These are phyloP conservation scores for Saitozyma sp. DNA, from an alignment of 768 basidiomycete species.

Conservation along the genomic window DNA sequence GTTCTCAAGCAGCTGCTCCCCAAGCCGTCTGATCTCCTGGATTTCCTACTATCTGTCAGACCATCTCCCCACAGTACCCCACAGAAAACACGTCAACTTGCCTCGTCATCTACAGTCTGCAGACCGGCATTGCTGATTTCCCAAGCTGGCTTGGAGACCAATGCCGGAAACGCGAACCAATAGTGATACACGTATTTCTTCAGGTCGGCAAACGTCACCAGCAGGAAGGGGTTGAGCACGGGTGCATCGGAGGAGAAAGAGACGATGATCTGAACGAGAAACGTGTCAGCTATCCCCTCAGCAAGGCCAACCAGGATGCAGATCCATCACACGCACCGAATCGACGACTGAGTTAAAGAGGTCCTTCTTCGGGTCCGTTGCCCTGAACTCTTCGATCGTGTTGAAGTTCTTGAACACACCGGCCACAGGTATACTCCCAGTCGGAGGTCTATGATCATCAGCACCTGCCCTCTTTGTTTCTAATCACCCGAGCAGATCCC, in stretches of 20 bases:
- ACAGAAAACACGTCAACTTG: slow-evolving; percentile 43
- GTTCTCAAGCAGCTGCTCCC: neutral
- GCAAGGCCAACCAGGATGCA: neutral
- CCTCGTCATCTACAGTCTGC: slow-evolving; percentile 57
- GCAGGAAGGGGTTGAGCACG: slow-evolving; percentile 73
- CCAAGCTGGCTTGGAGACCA: slow-evolving; percentile 87
- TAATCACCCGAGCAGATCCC: neutral
- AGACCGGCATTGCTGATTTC: slow-evolving; percentile 66
- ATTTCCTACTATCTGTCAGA: slow-evolving; percentile 12
- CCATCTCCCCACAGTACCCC: neutral
- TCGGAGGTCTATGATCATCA: slow-evolving; percentile 20
- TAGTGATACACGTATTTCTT: slow-evolving; percentile 98
- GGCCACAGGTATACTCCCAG: slow-evolving; percentile 48
- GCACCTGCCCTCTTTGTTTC: neutral
- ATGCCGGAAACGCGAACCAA: slow-evolving; percentile 96
- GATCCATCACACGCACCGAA: slow-evolving; percentile 58
- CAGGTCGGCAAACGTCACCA: slow-evolving; percentile 93
- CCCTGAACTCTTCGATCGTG: slow-evolving; percentile 91
- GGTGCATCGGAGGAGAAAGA: slow-evolving; percentile 47
- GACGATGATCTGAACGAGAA: slow-evolving; percentile 25
- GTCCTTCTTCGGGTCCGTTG: slow-evolving; percentile 76
- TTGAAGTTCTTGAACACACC: slow-evolving; percentile 92
- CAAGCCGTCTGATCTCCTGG: slow-evolving; percentile 9
- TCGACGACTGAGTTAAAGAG: slow-evolving; percentile 73
- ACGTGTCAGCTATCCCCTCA: neutral